These are phyloP conservation scores for Chamaenerion angustifolium DNA, from an alignment of 345 rosid genomes.

Conservation along the genomic window DNA sequence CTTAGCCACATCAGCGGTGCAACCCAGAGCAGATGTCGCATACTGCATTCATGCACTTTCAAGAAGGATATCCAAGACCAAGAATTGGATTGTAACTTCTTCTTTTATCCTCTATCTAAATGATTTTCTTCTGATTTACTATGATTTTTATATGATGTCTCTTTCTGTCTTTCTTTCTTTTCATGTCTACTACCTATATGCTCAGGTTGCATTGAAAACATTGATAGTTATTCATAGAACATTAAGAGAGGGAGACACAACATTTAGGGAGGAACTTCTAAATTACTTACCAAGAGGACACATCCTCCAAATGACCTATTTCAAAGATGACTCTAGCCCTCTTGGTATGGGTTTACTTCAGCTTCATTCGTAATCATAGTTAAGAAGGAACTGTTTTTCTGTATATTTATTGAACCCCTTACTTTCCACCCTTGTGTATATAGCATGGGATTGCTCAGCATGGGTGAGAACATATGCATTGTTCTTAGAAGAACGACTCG, in stretches of 20 bases:
- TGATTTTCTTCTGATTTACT: background rate
- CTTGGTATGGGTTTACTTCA: constrained; percentile 29
- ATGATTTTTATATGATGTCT: too few relatives aligned
- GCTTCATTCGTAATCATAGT: too few relatives aligned
- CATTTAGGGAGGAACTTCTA: constrained; percentile 76
- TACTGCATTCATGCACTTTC: constrained; percentile 84
- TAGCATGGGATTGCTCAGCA: constrained; percentile 98
- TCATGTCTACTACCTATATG: background rate
- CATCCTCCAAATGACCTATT: constrained; percentile 78
- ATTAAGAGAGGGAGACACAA: constrained; percentile 90
- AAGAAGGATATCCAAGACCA: constrained; percentile 73
- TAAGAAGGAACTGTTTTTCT: too few relatives aligned
- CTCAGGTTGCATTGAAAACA: constrained; percentile 78
- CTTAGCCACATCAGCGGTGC: constrained; percentile 72
- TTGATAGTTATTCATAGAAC: constrained; percentile 94
- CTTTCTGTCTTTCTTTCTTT: constrained; percentile 1
- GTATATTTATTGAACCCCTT: too few relatives aligned
- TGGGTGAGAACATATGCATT: constrained; percentile 91
- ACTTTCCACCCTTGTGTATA: background rate
- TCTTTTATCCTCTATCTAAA: background rate
- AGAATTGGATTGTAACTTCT: constrained; percentile 65
- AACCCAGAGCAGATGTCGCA: constrained; percentile 91
- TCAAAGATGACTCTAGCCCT: constrained; percentile 90
- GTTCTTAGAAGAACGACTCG: constrained; percentile 79
- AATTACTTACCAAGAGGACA: constrained; percentile 61